Evolutionary conservation across 2,329 filamentous ascomycete genomes (phyloP).

Genomic region (Waltergamsia citrina): DNA sequence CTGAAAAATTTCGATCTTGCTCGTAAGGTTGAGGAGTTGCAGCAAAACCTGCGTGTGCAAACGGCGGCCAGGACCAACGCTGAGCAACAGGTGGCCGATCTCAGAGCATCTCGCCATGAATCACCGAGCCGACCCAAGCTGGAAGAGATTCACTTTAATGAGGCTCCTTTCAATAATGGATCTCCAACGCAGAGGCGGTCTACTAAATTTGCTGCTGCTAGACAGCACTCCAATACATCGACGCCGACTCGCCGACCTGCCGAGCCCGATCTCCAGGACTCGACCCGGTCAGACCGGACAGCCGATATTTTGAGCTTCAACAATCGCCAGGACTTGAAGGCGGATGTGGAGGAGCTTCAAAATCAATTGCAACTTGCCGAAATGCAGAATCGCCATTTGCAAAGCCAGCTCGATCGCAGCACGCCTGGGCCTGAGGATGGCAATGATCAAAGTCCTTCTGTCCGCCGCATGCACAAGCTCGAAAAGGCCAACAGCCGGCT

Average conservation of each 20-base stretch:
- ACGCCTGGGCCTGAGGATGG: conserved; percentile 51
- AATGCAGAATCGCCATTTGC: conserved; percentile 90
- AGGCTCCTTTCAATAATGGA: conserved; percentile 60
- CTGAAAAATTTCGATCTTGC: conserved; percentile 76
- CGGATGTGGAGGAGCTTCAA: conserved; percentile 84
- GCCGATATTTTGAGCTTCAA: conserved; percentile 75
- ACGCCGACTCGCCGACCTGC: conserved; percentile 69
- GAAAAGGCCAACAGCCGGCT: conserved; percentile 86
- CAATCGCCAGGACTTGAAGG: conserved; percentile 81
- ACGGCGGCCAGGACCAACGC: conserved; percentile 73
- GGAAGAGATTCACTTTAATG: conserved; percentile 81
- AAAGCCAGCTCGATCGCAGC: conserved; percentile 70
- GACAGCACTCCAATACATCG: conserved; percentile 62
- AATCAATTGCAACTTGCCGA: conserved; percentile 89
- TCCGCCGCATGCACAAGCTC: conserved; percentile 77
- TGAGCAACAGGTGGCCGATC: conserved; percentile 70
- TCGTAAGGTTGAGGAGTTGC: conserved; percentile 78
- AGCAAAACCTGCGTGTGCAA: conserved; percentile 77
- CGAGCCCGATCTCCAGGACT: conserved; percentile 57
- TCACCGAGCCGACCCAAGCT: conserved; percentile 63
- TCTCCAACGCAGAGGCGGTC: conserved; percentile 66
- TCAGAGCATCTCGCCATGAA: conserved; percentile 64
- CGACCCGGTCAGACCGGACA: conserved; percentile 74
- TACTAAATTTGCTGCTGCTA: conserved; percentile 32
- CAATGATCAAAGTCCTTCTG: conserved; percentile 72